Base-by-base conservation (phyloP, 164 flowering plant genomes). In the Kalanchoe fedtschenkoi region DNA sequence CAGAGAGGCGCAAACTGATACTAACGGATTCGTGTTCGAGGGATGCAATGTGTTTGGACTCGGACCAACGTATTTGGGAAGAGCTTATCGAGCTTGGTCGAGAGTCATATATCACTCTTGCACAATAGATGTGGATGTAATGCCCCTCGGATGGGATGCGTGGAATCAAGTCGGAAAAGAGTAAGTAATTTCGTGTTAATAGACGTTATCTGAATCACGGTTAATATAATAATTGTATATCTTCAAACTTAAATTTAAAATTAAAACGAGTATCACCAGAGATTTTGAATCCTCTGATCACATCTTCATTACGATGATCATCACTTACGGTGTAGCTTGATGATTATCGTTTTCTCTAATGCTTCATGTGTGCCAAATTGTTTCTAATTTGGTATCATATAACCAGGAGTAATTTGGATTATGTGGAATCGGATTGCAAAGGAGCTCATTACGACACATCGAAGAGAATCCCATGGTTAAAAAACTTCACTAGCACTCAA, bases 141-240 rank as follows among this genome's bases (percentile, higher is more conserved):
- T 28, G 2, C 78, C 83, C 0, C 15, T 38, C 29, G 83, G 81
- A 5, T 81, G 83, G 83, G 35, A 58, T 47, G 37, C 73, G 9
- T 75, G 83, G 83, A 0, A 24, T 7, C 16, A 60, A 22, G 6
- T n/a, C 56, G 56, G 56, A 51, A 5, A 24, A 2, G 56, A 24
- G 56, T 51, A 51, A 24, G 32, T 26, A 26, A 22, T n/a, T n/a
- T n/a, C n/a, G n/a, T n/a, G n/a, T n/a, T n/a, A n/a, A n/a, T n/a
- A n/a, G n/a, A n/a, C n/a, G n/a, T n/a, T n/a, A n/a, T n/a, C n/a
- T n/a, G n/a, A n/a, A n/a, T n/a, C n/a, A n/a, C n/a, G n/a, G n/a
- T n/a, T n/a, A n/a, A n/a, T n/a, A n/a, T n/a, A n/a, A n/a, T n/a
- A n/a, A n/a, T n/a, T n/a, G n/a, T n/a, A n/a, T n/a, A n/a, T n/a